phyloP scores from a whole-genome alignment of 2,329 filamentous ascomycete species.

The Talaromyces islandicus region DNA sequence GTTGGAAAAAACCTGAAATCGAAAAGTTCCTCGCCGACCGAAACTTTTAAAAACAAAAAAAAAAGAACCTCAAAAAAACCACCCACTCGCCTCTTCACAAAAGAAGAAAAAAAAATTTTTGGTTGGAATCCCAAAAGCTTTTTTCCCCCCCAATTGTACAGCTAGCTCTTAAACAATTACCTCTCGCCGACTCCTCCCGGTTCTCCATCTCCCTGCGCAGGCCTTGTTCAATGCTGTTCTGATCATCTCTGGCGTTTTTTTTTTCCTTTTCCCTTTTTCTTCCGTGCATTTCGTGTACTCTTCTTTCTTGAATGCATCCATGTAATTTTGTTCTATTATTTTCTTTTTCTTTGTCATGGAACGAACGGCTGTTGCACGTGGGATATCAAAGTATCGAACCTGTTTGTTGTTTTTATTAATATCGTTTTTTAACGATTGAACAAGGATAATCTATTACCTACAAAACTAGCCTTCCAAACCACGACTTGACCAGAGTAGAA shows the following conservation, averaged over 20 bases:
- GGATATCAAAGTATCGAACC: not conserved
- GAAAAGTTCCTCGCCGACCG: conserved; percentile 43
- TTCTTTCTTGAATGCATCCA: not conserved
- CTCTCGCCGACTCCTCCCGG: not conserved
- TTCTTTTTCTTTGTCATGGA: not conserved
- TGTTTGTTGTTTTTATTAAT: not conserved
- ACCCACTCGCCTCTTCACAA: not conserved
- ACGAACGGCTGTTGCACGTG: not conserved
- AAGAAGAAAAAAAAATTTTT: not conserved
- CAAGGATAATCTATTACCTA: not conserved
- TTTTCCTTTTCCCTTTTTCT: no score
- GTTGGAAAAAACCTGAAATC: conserved; percentile 46
- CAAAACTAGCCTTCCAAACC: not conserved
- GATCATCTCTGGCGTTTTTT: not conserved
- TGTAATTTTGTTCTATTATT: conserved; percentile 14
- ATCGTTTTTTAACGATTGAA: not conserved
- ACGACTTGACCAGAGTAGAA: no score
- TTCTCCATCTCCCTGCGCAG: not conserved
- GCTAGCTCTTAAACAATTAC: not conserved
- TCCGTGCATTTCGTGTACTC: not conserved
- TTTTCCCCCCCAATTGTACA: not conserved
- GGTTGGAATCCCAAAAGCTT: not conserved
- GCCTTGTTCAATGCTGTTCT: not conserved
- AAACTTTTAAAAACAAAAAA: conserved; percentile 31
- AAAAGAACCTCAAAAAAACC: not conserved